Evolutionary conservation across 2,329 filamentous ascomycete genomes (phyloP).

Genomic region (Blastomyces percursus): DNA sequence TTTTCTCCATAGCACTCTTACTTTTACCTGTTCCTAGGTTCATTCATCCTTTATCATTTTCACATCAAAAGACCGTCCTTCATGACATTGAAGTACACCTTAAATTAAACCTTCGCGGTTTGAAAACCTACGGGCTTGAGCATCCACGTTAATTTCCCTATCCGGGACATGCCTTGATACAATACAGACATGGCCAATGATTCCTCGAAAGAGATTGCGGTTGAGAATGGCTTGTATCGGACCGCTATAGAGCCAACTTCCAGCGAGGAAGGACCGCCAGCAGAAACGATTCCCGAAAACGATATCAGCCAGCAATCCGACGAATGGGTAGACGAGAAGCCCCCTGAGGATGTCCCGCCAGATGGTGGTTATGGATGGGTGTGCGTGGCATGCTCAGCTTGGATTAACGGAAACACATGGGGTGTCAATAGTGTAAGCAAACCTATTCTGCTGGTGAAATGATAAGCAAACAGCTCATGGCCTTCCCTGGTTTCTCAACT

Average conservation of each 20-base stretch:
- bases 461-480: not conserved
- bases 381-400: constrained; percentile 43
- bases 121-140: not conserved
- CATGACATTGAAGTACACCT: not conserved
- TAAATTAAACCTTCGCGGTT: not conserved
- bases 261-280: not conserved
- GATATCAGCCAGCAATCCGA: constrained; percentile 7
- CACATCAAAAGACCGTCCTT: not conserved
- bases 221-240: not conserved
- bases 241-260: constrained; percentile 1
- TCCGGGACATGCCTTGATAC: not conserved
- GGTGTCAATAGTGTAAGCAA: constrained; percentile 53
- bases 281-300: not conserved
- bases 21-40: too few species aligned
- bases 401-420: constrained; percentile 63
- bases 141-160: not conserved
- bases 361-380: constrained; percentile 55
- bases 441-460: not conserved
- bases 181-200: constrained; percentile 1
- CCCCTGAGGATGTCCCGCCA: constrained; percentile 27
- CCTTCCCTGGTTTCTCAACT: not conserved
- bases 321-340: constrained; percentile 22
- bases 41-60: not conserved
- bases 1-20: too few species aligned
- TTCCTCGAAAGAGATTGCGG: not conserved